Evolutionary conservation across 495 filamentous ascomycete species (phyloP), one percentile per base, ranked within the genome.

Genomic region (Eremomyces bilateralis): DNA sequence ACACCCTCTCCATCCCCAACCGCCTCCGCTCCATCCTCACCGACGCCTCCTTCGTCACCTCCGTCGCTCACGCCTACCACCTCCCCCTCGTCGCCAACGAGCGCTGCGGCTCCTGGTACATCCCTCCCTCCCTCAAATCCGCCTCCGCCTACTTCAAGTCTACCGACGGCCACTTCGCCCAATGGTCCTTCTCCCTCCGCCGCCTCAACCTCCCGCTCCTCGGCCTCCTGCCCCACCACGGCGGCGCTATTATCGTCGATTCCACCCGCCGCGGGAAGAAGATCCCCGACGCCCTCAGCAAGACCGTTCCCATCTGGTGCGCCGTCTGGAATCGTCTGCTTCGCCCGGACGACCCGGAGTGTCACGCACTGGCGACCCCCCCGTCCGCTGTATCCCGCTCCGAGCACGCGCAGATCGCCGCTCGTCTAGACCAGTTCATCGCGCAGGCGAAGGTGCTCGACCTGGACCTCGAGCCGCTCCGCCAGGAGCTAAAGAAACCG

Each of bases 81-180:
- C 70, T 94, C 10, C 76, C 95, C 45, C 76, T 85, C 21, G 88
- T 95, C 63, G 91, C 88, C 4, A 85, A 85, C 24, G 73, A 95
- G 4, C 88, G 90, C 4, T 62, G 95, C 0, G 90, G 90, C 47
- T 90, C 83, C 27, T 99, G 95, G 58, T 18, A 67, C 76, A 5
- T 79, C 83, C 0, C 51, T 92, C 0, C 92, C 81, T n/a, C n/a
- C n/a, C n/a, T n/a, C n/a, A n/a, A n/a, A n/a, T n/a, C n/a, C n/a
- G n/a, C n/a, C n/a, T n/a, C n/a, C n/a, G n/a, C n/a, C n/a, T 95
- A 95, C 56, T 97, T 94, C 57, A 97, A 97, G 62, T 90, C 80
- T 57, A 97, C 88, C 19, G 88, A 97, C 56, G 88, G 88, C 1
- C 88, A 97, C 58, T 66, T 64, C 1, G 78, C 80, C 15, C 65